Evolutionary conservation across 2,329 filamentous ascomycete species (phyloP).

Genomic region (Penicillium brasilianum): DNA sequence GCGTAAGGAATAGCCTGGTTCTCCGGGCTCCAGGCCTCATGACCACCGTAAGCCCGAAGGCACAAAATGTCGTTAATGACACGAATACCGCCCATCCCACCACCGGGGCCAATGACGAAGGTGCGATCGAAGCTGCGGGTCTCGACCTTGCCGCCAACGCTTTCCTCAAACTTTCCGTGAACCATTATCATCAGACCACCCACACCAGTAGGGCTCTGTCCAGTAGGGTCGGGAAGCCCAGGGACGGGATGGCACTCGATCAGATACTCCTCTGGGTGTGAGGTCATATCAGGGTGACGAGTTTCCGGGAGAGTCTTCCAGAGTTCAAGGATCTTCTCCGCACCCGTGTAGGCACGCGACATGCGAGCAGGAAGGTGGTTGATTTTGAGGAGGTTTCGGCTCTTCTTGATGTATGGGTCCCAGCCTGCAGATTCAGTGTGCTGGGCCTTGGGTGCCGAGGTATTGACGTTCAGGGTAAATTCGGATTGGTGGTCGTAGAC

Average conservation of each 20-base stretch:
- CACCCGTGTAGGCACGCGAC: slow-evolving; percentile 69
- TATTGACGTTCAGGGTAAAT: slow-evolving; percentile 78
- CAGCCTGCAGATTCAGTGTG: slow-evolving; percentile 61
- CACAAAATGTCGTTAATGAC: slow-evolving; percentile 81
- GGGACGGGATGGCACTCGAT: slow-evolving; percentile 80
- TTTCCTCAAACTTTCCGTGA: slow-evolving; percentile 85
- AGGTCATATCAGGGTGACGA: slow-evolving; percentile 72
- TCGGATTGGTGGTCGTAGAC: slow-evolving; percentile 78
- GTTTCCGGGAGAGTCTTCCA: slow-evolving; percentile 76
- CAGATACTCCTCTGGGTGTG: slow-evolving; percentile 73
- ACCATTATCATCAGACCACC: slow-evolving; percentile 78
- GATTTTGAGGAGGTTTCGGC: slow-evolving; percentile 77
- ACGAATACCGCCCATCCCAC: slow-evolving; percentile 67
- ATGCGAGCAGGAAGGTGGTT: slow-evolving; percentile 64
- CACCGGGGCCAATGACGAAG: slow-evolving; percentile 78
- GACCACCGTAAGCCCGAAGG: slow-evolving; percentile 69
- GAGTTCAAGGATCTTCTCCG: slow-evolving; percentile 66
- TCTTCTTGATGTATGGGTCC: slow-evolving; percentile 76
- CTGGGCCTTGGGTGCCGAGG: slow-evolving; percentile 57
- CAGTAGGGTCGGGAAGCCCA: slow-evolving; percentile 71
- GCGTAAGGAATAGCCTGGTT: slow-evolving; percentile 39
- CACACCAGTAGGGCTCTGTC: slow-evolving; percentile 67
- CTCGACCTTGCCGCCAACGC: slow-evolving; percentile 64
- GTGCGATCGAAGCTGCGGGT: slow-evolving; percentile 79
- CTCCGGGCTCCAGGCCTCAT: slow-evolving; percentile 57